phyloP scores from a whole-genome alignment of 352 stramenopile species.

The Pythium oligandrum region DNA sequence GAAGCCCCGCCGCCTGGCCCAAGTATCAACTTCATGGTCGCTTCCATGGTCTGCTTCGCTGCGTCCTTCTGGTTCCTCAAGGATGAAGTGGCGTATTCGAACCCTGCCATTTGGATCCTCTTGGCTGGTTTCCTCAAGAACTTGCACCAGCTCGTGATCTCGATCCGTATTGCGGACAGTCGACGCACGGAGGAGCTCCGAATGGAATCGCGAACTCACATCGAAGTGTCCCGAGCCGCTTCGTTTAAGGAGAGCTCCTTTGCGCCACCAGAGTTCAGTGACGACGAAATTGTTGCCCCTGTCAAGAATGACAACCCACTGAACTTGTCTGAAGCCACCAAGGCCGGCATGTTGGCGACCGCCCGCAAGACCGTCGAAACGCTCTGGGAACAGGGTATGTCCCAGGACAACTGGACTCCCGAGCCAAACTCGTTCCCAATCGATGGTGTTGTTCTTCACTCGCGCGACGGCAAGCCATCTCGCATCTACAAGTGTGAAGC shows the following conservation, averaged over 20 bases:
- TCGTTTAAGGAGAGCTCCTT: too few species aligned
- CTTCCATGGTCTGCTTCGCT: constrained; percentile 53
- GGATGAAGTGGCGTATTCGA: constrained; percentile 64
- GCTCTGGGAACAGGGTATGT: constrained; percentile 47
- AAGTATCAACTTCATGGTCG: constrained; percentile 50
- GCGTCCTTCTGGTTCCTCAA: constrained; percentile 79
- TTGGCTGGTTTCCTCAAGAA: constrained; percentile 69
- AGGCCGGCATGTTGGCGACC: constrained; percentile 41
- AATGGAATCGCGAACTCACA: constrained; percentile 4
- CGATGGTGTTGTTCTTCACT: constrained; percentile 57
- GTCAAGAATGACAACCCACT: constrained; percentile 9
- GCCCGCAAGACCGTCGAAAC: constrained; percentile 45
- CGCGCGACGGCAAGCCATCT: constrained; percentile 65
- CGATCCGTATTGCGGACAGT: constrained; percentile 25
- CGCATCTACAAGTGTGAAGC: constrained; percentile 75
- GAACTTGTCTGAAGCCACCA: constrained; percentile 4
- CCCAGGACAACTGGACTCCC: constrained; percentile 51
- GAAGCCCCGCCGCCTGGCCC: constrained; percentile 4
- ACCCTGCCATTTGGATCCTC: constrained; percentile 75
- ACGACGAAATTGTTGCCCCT: not conserved
- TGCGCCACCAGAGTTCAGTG: too few species aligned
- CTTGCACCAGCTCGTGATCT: constrained; percentile 44
- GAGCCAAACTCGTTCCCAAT: constrained; percentile 46
- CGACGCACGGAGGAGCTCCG: constrained; percentile 8
- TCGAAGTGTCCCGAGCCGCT: constrained; percentile 12